Evolutionary conservation across 768 basidiomycete genomes (phyloP), one percentile per base, ranked within the genome.

Genomic region (Roridomyces roridus): DNA sequence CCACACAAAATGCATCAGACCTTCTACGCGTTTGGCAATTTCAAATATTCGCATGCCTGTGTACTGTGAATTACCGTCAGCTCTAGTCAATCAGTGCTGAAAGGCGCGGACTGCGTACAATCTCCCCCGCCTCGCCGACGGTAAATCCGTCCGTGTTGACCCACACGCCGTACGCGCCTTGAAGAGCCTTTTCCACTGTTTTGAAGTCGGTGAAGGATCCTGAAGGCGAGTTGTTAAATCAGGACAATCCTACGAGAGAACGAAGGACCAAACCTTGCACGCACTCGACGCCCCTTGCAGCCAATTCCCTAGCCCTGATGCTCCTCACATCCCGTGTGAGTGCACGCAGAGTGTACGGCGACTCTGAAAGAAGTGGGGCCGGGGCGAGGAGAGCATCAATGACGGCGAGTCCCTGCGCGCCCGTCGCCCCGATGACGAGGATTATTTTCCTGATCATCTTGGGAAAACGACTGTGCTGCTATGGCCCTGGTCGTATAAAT

Each of bases 41-140:
- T 80, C 78, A 59, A 74, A 79, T 17, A 80, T 72, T 48, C 73
- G 68, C 41, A 78, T 71, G 0, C 75, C 77, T 14, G 69, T 65
- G 48, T 67, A 74, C 66, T 53, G 23, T 24, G 17, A 10, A n/a
- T n/a, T n/a, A n/a, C n/a, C n/a, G n/a, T n/a, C n/a, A n/a, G n/a
- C n/a, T n/a, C n/a, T n/a, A n/a, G n/a, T n/a, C n/a, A n/a, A n/a
- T n/a, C n/a, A n/a, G n/a, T n/a, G n/a, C n/a, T n/a, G n/a, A n/a
- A n/a, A n/a, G n/a, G n/a, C n/a, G n/a, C n/a, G n/a, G 36, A 26
- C 8, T 4, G 20, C 47, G 18, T 20, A 51, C 55, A 1, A 76
- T 71, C 56, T 79, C 77, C 46, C 68, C 70, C 60, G 71, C 64
- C 65, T 77, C 73, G 5, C 75, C 76, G 10, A 78, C 73, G 6